Percentiles rank a stretch among this genome's conserved stretches.
Conservation (phyloP, 371 early-diverging fungal genomes). For the Choanephora cucurbitarum region DNA sequence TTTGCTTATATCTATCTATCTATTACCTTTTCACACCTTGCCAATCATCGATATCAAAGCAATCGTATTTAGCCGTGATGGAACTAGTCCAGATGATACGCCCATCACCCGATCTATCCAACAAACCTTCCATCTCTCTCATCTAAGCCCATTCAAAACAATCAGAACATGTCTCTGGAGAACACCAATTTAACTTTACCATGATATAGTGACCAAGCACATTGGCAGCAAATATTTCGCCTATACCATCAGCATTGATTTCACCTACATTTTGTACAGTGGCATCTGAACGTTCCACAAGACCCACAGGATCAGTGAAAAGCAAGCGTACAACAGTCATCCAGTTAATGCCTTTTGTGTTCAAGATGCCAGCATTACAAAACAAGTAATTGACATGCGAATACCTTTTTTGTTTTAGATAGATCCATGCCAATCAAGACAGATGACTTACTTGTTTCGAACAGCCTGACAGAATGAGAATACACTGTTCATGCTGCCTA, state of each 20-base stretch:
- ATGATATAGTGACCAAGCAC: conserved; percentile 87
- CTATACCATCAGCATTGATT: conserved; percentile 63
- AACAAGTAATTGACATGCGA: conserved; percentile 61
- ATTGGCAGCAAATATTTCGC: conserved; percentile 78
- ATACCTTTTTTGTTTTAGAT: conserved; percentile 28
- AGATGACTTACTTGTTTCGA: conserved; percentile 16
- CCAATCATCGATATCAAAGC: conserved; percentile 63
- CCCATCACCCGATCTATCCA: conserved; percentile 48
- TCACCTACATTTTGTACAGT: conserved; percentile 64
- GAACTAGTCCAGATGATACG: conserved; percentile 85
- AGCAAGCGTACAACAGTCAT: conserved; percentile 42
- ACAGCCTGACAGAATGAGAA: conserved; percentile 24
- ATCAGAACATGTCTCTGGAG: too few relatives aligned
- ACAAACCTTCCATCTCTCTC: conserved; percentile 51
- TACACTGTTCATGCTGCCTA: conserved; percentile 53
- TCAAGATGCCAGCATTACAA: conserved; percentile 82
- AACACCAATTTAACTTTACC: conserved; percentile 32
- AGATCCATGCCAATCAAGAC: not conserved
- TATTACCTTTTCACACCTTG: conserved; percentile 62
- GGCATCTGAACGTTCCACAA: conserved; percentile 70
- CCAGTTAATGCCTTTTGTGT: conserved; percentile 56
- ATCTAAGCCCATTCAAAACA: too few relatives aligned
- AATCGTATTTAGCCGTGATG: conserved; percentile 49
- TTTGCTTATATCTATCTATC: not conserved
- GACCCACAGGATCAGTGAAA: conserved; percentile 53